Evolutionary conservation across 192 early-diverging fungal genomes (phyloP).

Genomic region (Rhizophagus sp.): DNA sequence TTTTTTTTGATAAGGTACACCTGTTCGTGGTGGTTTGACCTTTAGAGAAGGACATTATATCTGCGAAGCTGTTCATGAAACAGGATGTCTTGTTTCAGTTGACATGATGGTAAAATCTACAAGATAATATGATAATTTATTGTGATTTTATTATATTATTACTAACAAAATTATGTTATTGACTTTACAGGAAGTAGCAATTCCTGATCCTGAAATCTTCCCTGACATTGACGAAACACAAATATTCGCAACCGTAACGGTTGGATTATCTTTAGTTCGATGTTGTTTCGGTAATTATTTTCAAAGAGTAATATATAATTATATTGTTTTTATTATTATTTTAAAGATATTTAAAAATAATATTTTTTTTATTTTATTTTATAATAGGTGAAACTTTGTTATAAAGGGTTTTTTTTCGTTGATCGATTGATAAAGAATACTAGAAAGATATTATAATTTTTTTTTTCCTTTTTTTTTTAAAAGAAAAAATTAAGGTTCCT

Average conservation of each 20-base stretch:
- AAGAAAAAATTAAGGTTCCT: not conserved
- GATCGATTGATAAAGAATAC: too few relatives aligned
- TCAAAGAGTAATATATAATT: not conserved
- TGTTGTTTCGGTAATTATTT: constrained; percentile 84
- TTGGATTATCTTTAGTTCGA: constrained; percentile 88
- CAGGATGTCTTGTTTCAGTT: constrained; percentile 84
- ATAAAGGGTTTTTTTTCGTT: not conserved
- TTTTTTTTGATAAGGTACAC: constrained; percentile 67
- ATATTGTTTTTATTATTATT: not conserved
- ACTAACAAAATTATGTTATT: not conserved
- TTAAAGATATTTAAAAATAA: not conserved
- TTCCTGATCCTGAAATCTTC: constrained; percentile 51
- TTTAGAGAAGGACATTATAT: constrained; percentile 98
- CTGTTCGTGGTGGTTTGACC: constrained; percentile 90
- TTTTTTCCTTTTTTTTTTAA: not conserved
- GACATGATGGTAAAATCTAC: constrained; percentile 67
- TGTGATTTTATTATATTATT: not conserved
- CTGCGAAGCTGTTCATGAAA: constrained; percentile 86
- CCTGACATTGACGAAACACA: constrained; percentile 73
- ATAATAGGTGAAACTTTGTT: constrained; percentile 22
- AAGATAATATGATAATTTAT: too few relatives aligned
- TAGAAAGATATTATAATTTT: too few relatives aligned
- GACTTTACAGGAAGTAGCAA: constrained; percentile 80
- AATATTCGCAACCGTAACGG: constrained; percentile 80
- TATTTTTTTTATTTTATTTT: constrained; percentile 4